A percentile compares a stretch with the other conserved stretches of the same genome.
phyloP scores from a whole-genome alignment of 495 filamentous ascomycete genomes.

The Penicillium dipodomyicola region DNA sequence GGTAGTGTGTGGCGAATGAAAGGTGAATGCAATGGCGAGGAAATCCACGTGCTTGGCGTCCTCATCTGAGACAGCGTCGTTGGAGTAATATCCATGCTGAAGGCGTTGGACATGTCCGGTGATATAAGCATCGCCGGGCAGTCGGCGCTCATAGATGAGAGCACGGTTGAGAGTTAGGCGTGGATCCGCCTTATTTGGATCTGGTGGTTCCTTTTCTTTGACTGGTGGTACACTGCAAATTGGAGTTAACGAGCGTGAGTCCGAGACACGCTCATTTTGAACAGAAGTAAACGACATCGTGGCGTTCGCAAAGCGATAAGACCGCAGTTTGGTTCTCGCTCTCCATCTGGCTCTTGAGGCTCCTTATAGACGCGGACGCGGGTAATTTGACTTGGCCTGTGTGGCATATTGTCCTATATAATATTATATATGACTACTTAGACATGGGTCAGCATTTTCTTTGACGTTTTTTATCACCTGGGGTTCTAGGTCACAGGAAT shows the following conservation, averaged over 20 bases:
- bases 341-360: slow-evolving; percentile 25
- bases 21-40: slow-evolving; percentile 49
- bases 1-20: slow-evolving; percentile 44
- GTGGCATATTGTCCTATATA: slow-evolving; percentile 1
- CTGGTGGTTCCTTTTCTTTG: slow-evolving; percentile 14
- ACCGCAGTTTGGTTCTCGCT: slow-evolving; percentile 13
- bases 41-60: slow-evolving; percentile 50
- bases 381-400: background rate
- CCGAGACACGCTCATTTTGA: background rate
- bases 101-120: slow-evolving; percentile 51
- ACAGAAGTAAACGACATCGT: slow-evolving; percentile 16
- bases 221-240: slow-evolving; percentile 1
- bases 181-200: slow-evolving; percentile 44
- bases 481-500: slow-evolving; percentile 18
- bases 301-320: slow-evolving; percentile 7
- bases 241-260: background rate
- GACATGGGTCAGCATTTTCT: background rate
- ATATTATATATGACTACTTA: background rate
- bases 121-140: slow-evolving; percentile 51
- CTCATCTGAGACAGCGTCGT: slow-evolving; percentile 37
- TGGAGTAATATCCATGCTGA: slow-evolving; percentile 51
- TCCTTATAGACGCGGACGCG: slow-evolving; percentile 5
- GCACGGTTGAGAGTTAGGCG: slow-evolving; percentile 45
- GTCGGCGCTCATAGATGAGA: slow-evolving; percentile 51
- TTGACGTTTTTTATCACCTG: slow-evolving; percentile 27